Evolutionary conservation across 371 early-diverging fungal genomes (phyloP), one percentile per base, ranked within the genome.

Genomic region (Circinella minor): DNA sequence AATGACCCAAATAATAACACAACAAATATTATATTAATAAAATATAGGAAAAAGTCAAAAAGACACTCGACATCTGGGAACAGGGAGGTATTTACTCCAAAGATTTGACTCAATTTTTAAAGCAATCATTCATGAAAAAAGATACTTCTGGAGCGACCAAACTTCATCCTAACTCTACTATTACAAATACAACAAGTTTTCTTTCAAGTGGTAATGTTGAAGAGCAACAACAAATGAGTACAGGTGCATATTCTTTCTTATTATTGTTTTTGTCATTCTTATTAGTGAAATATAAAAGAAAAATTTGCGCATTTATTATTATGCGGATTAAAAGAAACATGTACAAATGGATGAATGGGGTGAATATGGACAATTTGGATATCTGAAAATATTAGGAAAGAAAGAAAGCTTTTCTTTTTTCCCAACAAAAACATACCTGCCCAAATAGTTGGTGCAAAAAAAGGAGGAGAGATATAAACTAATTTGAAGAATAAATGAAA

Each of bases 1-100:
- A 8, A 18, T 54, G 14, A 18, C 54, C 15, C 49, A 27, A n/a
- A 49, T 55, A 15, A 61, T 20, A 34, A n/a, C 36, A 54, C 54
- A 20, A 36, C 36, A 14, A 4, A 38, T 27, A 34, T 49, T 15
- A 65, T 63, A 60, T 61, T 49, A 71, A 72, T 72, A 74, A 73
- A 81, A 73, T 81, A 85, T 81, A 85, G 85, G 82, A 81, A 20
- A 82, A 82, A 67, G 80, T 82, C 71, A 85, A 75, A 79, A 85
- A 78, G 73, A 82, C 82, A 55, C 79, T 82, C 72, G 85, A 81
- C 73, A 78, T 85, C 72, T 85, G 85, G 85, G 82, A 79, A 63
- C 77, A 81, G 66, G 76, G 79, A 69, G 77, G 74, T 57, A 72
- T 85, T 38, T 82, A 81, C 70, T 69, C 82, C 37, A 79, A 76